phyloP scores from a whole-genome alignment of 1,284 basidiomycete species.

The Cutaneotrichosporon sp. region DNA sequence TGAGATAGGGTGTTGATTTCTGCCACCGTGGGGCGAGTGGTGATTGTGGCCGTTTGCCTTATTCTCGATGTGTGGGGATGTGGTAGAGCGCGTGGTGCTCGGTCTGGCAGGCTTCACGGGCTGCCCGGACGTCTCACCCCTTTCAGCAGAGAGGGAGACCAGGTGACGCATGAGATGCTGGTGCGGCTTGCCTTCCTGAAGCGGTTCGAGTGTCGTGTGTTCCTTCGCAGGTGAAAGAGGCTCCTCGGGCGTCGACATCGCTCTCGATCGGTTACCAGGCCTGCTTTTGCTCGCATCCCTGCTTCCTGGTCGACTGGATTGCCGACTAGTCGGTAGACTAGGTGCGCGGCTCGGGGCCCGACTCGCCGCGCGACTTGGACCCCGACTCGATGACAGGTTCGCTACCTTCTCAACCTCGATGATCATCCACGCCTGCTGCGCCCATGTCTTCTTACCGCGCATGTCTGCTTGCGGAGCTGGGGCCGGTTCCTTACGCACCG shows the following conservation, averaged over 20 bases:
- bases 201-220: neutral
- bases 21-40: too few relatives aligned
- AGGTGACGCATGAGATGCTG: neutral
- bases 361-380: constrained; percentile 1
- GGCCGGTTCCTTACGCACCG: neutral
- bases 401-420: constrained; percentile 14
- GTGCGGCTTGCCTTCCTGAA: neutral
- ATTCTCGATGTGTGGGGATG: neutral
- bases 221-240: neutral
- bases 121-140: too few relatives aligned
- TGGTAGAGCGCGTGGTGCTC: too few relatives aligned
- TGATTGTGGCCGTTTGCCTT: neutral
- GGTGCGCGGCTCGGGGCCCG: constrained; percentile 1
- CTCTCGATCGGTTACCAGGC: neutral
- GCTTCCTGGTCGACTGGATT: neutral
- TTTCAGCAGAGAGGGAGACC: too few relatives aligned
- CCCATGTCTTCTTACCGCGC: constrained; percentile 16
- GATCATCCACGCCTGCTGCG: constrained; percentile 18
- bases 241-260: neutral
- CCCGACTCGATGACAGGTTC: neutral
- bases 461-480: neutral
- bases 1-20: neutral
- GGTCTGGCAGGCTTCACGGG: too few relatives aligned
- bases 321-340: neutral
- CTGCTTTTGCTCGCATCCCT: neutral